phyloP scores from a whole-genome alignment of 1,139 yeast species.

The Zygosaccharomyces sapae region DNA sequence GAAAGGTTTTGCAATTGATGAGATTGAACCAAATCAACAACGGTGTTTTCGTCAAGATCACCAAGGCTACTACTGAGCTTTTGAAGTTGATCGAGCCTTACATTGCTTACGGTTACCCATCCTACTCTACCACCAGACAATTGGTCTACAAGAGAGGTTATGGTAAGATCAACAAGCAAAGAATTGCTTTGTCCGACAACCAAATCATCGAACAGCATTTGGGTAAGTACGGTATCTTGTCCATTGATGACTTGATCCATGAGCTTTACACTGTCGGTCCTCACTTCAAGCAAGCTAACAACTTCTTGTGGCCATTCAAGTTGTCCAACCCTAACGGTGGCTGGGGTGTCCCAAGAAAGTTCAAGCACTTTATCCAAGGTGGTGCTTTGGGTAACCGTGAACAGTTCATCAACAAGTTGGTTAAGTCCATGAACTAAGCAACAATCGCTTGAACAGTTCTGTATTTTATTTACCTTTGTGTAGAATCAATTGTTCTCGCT shows the following conservation, averaged over 20 bases:
- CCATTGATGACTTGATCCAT: constrained; percentile 97
- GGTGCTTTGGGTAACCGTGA: constrained; percentile 99
- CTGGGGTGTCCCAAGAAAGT: constrained; percentile 98
- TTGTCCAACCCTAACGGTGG: constrained; percentile 99
- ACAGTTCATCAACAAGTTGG: constrained; percentile 95
- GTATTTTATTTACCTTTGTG: constrained; percentile 5
- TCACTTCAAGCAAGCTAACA: constrained; percentile 99
- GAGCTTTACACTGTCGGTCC: constrained; percentile 99
- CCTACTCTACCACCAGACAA: constrained; percentile 91
- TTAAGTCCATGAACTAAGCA: constrained; percentile 88
- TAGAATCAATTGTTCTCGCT: constrained; percentile 6
- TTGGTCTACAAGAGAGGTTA: constrained; percentile 99
- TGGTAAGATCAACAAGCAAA: constrained; percentile 99
- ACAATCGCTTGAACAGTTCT: constrained; percentile 4
- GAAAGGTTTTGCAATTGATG: constrained; percentile 97
- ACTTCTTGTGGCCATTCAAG: constrained; percentile 99
- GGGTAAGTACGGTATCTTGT: constrained; percentile 95
- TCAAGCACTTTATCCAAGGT: constrained; percentile 99
- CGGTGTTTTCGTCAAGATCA: constrained; percentile 96
- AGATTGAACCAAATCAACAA: constrained; percentile 98
- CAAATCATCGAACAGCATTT: constrained; percentile 87
- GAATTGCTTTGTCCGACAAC: constrained; percentile 93
- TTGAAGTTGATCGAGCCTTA: constrained; percentile 98
- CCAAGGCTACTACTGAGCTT: constrained; percentile 98
- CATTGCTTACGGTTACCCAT: constrained; percentile 99